These are phyloP conservation scores for Geranium rotundifolium DNA, from an alignment of 345 rosid genomes.

Conservation along the genomic window DNA sequence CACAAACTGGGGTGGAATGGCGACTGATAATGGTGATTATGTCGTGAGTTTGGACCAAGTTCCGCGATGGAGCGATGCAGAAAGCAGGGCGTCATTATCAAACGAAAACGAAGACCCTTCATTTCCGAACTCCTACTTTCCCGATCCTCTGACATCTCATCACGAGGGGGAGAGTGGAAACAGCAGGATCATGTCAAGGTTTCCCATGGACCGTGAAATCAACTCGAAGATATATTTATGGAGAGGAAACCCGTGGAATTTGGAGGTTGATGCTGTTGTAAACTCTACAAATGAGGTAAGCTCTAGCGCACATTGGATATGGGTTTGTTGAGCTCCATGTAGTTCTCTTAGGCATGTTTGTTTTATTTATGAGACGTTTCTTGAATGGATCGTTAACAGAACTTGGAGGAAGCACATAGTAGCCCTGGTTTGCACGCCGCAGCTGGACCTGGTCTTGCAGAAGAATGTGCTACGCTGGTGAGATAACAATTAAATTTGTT, in stretches of 20 bases:
- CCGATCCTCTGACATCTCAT: constrained; percentile 59
- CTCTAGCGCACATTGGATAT: background rate
- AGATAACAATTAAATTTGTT: background rate
- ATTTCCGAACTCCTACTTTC: constrained; percentile 44
- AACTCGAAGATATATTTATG: constrained; percentile 77
- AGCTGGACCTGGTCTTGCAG: constrained; percentile 95
- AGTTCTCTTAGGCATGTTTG: background rate
- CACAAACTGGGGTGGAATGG: constrained; percentile 37
- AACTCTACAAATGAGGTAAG: constrained; percentile 94
- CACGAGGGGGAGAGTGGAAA: constrained; percentile 38
- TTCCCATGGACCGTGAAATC: constrained; percentile 78
- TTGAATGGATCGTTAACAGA: constrained; percentile 39
- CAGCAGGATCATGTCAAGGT: constrained; percentile 58
- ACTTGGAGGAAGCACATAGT: constrained; percentile 81
- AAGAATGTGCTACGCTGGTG: constrained; percentile 87
- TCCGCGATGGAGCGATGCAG: constrained; percentile 89
- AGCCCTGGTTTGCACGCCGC: constrained; percentile 92
- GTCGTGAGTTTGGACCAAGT: constrained; percentile 79
- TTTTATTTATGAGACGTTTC: constrained; percentile 7
- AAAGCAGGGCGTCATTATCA: constrained; percentile 40
- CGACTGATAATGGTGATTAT: constrained; percentile 43
- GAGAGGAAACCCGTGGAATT: constrained; percentile 98
- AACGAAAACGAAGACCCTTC: constrained; percentile 52
- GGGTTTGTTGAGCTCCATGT: background rate
- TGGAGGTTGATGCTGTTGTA: constrained; percentile 96